phyloP scores from a whole-genome alignment of 2,329 filamentous ascomycete genomes.

The Onygenales sp. region DNA sequence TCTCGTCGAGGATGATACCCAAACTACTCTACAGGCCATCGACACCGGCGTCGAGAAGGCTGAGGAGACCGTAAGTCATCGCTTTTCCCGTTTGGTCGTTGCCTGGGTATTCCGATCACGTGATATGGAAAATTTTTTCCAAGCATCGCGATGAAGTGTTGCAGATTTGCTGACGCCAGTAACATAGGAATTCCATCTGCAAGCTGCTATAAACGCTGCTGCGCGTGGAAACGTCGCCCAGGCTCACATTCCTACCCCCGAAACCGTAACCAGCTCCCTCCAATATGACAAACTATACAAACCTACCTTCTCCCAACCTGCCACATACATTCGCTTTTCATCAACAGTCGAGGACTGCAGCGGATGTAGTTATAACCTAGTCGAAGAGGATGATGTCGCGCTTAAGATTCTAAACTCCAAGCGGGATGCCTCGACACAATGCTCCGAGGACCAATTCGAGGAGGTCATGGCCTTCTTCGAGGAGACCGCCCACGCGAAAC shows the following conservation, averaged over 20 bases:
- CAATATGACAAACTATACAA: constrained; percentile 87
- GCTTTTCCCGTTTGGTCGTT: constrained; percentile 24
- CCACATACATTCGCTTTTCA: constrained; percentile 94
- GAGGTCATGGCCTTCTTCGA: constrained; percentile 93
- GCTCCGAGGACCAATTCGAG: constrained; percentile 88
- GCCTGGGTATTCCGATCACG: constrained; percentile 26
- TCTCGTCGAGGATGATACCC: constrained; percentile 73
- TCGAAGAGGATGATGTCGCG: constrained; percentile 76
- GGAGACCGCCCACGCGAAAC: constrained; percentile 69
- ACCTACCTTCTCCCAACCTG: constrained; percentile 68
- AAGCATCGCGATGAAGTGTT: background rate
- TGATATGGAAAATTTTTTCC: constrained; percentile 18
- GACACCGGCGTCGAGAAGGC: constrained; percentile 94
- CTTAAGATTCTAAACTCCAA: constrained; percentile 77
- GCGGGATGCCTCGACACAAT: constrained; percentile 52
- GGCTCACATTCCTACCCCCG: constrained; percentile 59
- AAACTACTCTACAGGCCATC: constrained; percentile 72
- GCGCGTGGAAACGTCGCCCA: constrained; percentile 53
- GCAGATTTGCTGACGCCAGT: constrained; percentile 4
- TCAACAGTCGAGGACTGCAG: constrained; percentile 95
- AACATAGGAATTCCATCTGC: constrained; percentile 83
- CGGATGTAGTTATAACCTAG: constrained; percentile 89
- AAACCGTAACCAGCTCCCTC: constrained; percentile 53
- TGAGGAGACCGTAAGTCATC: constrained; percentile 90
- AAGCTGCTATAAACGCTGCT: constrained; percentile 64